phyloP scores from a whole-genome alignment of 805 yeast species.

The Cyberlindnera lachancei region DNA sequence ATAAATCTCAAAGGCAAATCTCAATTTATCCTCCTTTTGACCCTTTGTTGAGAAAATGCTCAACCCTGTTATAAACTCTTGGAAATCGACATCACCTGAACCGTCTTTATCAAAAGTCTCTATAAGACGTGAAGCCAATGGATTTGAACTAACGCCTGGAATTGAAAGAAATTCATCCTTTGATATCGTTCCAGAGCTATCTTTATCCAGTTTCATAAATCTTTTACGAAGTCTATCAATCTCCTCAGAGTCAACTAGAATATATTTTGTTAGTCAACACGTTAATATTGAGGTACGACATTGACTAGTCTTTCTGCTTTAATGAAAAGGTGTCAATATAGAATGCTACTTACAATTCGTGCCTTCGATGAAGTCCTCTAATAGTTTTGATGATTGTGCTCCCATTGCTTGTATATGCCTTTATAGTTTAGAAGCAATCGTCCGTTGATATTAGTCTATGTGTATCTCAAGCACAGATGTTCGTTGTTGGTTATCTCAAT shows the following conservation, averaged over 20 bases:
- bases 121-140: constrained; percentile 81
- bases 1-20: constrained; percentile 87
- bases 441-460: too few species aligned
- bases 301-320: too few species aligned
- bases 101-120: constrained; percentile 93
- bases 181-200: constrained; percentile 87
- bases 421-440: too few species aligned
- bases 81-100: constrained; percentile 90
- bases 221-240: constrained; percentile 86
- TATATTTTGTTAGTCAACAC: background rate
- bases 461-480: too few species aligned
- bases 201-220: constrained; percentile 92
- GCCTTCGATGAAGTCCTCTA: constrained; percentile 71
- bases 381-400: constrained; percentile 46
- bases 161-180: constrained; percentile 84
- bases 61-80: constrained; percentile 82
- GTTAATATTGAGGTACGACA: constrained; percentile 2
- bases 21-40: constrained; percentile 69
- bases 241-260: constrained; percentile 75
- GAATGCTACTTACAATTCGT: constrained; percentile 64
- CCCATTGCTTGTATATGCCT: constrained; percentile 34
- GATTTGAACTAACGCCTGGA: constrained; percentile 88
- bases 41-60: constrained; percentile 86
- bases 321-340: too few species aligned
- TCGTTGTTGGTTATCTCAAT: too few species aligned